A percentile compares a stretch with the other conserved stretches of the same genome.
These are phyloP conservation scores for Spatholobus suberectus DNA, from an alignment of 306 rosid genomes.

Conservation along the genomic window DNA sequence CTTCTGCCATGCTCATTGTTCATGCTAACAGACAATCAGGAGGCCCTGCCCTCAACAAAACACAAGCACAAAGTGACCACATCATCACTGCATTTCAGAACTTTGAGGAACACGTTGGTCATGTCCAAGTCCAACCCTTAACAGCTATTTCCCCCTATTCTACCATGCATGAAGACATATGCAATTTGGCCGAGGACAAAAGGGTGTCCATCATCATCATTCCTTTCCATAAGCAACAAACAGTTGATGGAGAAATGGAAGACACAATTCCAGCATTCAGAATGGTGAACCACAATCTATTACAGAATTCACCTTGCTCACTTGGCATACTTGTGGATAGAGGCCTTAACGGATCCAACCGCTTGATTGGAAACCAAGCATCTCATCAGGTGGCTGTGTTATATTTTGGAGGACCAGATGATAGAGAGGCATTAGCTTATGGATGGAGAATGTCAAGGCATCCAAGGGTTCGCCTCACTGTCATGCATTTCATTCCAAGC, in stretches of 20 bases:
- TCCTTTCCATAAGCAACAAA: slow-evolving; percentile 91
- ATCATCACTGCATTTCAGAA: slow-evolving; percentile 73
- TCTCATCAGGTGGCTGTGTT: slow-evolving; percentile 59
- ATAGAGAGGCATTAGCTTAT: slow-evolving; percentile 78
- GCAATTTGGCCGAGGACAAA: slow-evolving; percentile 77
- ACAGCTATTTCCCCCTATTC: slow-evolving; percentile 80
- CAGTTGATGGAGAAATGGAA: slow-evolving; percentile 88
- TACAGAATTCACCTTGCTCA: slow-evolving; percentile 77
- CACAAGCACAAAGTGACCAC: slow-evolving; percentile 84
- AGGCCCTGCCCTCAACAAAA: slow-evolving; percentile 64
- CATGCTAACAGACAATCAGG: slow-evolving; percentile 62
- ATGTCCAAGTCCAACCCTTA: slow-evolving; percentile 64
- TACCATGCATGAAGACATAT: slow-evolving; percentile 88
- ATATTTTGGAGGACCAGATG: slow-evolving; percentile 88
- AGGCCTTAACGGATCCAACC: slow-evolving; percentile 70
- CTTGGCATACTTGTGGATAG: slow-evolving; percentile 81
- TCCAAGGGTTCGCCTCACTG: slow-evolving; percentile 63
- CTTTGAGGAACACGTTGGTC: slow-evolving; percentile 65
- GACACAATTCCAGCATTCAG: slow-evolving; percentile 74
- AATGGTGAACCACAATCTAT: slow-evolving; percentile 73
- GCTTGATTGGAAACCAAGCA: slow-evolving; percentile 50
- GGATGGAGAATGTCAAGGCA: slow-evolving; percentile 82
- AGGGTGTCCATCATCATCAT: slow-evolving; percentile 72
- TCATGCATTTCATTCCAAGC: slow-evolving; percentile 58
- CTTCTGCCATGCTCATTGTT: slow-evolving; percentile 89